Percentiles rank a stretch among this genome's conserved stretches.
Evolutionary conservation across 257 asterid genomes (phyloP).

Genomic region (Salvia hispanica): DNA sequence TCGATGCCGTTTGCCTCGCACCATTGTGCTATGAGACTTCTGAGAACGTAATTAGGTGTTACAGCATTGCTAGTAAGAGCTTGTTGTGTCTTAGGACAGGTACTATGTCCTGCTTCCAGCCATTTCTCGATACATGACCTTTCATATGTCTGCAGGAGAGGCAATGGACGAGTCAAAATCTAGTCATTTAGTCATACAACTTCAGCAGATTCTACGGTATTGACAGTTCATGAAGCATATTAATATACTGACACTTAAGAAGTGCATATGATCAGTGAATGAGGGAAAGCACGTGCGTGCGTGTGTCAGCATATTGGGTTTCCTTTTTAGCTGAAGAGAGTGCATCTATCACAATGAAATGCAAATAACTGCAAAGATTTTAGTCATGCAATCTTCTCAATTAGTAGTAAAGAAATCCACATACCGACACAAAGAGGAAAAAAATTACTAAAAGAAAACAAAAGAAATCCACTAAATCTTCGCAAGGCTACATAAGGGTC

Average conservation of each 20-base stretch:
- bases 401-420: no score
- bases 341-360: neutral
- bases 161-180: slow-evolving; percentile 19
- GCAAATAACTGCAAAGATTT: neutral
- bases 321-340: neutral
- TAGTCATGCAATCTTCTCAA: neutral
- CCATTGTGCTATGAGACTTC: slow-evolving; percentile 97
- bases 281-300: neutral
- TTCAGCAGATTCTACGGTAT: slow-evolving; percentile 13
- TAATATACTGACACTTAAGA: neutral
- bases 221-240: slow-evolving; percentile 5
- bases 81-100: slow-evolving; percentile 97
- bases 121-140: slow-evolving; percentile 87
- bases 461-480: neutral
- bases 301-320: neutral
- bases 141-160: slow-evolving; percentile 74
- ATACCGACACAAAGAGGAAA: neutral
- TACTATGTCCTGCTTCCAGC: slow-evolving; percentile 81
- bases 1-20: slow-evolving; percentile 88
- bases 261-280: neutral
- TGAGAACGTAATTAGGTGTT: slow-evolving; percentile 92
- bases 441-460: neutral
- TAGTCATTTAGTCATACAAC: slow-evolving; percentile 17
- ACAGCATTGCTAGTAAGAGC: slow-evolving; percentile 65
- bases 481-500: neutral